Base-by-base conservation (phyloP, 192 early-diverging fungal species). In the Coemansia guatemalensis region DNA sequence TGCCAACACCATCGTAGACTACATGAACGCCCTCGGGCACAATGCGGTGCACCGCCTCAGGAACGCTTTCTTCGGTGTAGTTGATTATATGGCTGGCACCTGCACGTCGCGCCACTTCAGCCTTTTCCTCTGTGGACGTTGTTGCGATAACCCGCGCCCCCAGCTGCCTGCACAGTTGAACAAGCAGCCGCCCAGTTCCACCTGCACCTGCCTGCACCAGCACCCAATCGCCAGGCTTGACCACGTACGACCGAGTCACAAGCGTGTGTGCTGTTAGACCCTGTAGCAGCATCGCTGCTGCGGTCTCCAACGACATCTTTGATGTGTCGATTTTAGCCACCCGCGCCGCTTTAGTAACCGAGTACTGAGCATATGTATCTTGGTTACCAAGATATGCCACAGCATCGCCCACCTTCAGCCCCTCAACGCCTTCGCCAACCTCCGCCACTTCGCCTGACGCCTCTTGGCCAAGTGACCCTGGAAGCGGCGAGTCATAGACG, bases 1-100 rank as follows among this genome's bases (percentile, higher is more conserved):
- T 90, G n/a, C 96, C 96, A n/a, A 98, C 89, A 30, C 94, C 91
- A 64, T 98, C 96, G 62, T 85, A 92, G 26, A 93, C 92, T 21
- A 83, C 92, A 44, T 93, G 84, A 18, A 90, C 90, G 18, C 93
- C 93, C 50, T 87, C 67, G 35, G 77, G 71, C 0, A 93, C 93
- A 32, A 98, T 85, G 52, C 83, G 74, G 64, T 83, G 85, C 35
- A 98, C 91, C 26, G 87, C 78, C 26, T 82, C 79, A 0, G 83
- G 68, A 2, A 93, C 75, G 49, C 85, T 78, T 53, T 90, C 86
- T n/a, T 90, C 62, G 0, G 75, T 84, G 81, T 91, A 95, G 57
- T 87, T 74, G 33, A 98, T 86, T 1, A 88, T 75, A 66, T 94
- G 80, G 48, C 91, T 85, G 18, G 90, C 88, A 18, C 92, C 92